Conservation (phyloP, 352 stramenopile species). For the Phytophthora cactorum region DNA sequence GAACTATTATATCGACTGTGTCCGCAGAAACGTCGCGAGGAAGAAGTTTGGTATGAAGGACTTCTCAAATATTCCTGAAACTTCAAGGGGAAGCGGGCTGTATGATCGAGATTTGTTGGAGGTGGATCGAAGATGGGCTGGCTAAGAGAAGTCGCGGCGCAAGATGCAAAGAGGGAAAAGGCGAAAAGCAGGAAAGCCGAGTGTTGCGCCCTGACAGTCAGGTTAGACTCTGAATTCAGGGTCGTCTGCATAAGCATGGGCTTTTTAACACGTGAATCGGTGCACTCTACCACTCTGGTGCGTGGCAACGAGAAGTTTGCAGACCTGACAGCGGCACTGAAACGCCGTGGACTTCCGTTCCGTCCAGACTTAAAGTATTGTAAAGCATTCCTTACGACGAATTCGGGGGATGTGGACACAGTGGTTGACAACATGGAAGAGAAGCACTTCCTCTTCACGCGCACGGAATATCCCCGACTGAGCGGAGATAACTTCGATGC, state of each 20-base stretch:
- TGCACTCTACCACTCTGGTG: not conserved
- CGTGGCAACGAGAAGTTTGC: not conserved
- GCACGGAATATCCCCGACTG: not conserved
- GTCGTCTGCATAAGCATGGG: not conserved
- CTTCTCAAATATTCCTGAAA: not conserved
- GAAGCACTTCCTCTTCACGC: constrained; percentile 1
- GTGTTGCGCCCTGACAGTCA: not conserved
- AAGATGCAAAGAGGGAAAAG: not conserved
- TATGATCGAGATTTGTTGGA: not conserved
- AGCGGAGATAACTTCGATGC: not conserved
- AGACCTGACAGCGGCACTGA: not conserved
- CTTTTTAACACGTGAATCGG: not conserved
- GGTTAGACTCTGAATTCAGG: not conserved
- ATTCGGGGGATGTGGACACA: not conserved
- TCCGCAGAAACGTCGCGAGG: not conserved
- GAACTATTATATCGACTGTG: not conserved
- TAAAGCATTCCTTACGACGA: not conserved
- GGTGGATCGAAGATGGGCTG: not conserved
- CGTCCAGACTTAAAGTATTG: not conserved
- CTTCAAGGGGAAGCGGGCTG: not conserved
- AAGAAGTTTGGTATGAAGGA: not conserved
- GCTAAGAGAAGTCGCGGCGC: not conserved
- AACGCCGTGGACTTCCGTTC: not conserved
- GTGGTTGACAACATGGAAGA: constrained; percentile 3
- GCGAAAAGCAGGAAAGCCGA: not conserved